These are phyloP conservation scores for Hymenoscyphus albidus DNA, from an alignment of 2,329 filamentous ascomycete genomes.

Conservation along the genomic window DNA sequence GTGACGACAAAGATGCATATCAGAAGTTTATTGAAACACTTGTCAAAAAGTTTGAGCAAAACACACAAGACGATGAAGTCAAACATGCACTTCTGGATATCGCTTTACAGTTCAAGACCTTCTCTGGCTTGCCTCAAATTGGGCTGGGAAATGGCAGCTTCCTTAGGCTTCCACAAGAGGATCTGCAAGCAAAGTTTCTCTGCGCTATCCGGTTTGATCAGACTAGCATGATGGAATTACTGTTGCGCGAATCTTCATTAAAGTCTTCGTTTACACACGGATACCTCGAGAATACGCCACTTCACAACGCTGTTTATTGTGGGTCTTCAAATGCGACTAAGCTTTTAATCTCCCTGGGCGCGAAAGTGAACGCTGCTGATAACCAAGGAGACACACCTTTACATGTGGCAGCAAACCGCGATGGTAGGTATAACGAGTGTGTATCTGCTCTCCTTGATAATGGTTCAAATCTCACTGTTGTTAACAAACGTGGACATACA, in stretches of 20 bases:
- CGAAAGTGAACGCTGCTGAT: neutral
- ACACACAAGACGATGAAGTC: neutral
- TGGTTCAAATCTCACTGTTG: neutral
- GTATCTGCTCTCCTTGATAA: slow-evolving; percentile 3
- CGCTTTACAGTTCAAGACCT: neutral
- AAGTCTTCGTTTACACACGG: neutral
- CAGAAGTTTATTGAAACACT: neutral
- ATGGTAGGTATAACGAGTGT: neutral
- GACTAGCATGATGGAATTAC: neutral
- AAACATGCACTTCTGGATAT: neutral
- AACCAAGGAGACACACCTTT: neutral
- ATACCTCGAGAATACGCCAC: neutral
- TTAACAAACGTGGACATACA: neutral
- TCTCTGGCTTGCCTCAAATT: neutral
- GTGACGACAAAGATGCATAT: neutral
- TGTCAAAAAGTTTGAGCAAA: neutral
- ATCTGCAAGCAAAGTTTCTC: neutral
- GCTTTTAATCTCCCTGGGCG: neutral
- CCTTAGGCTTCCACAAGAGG: neutral
- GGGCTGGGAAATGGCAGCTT: neutral
- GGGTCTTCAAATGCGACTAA: neutral
- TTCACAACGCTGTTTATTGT: neutral
- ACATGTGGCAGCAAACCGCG: neutral
- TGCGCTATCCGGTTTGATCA: slow-evolving; percentile 2
- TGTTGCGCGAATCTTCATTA: neutral